Base-by-base conservation (phyloP, 371 early-diverging fungal genomes). In the Blakeslea trispora region DNA sequence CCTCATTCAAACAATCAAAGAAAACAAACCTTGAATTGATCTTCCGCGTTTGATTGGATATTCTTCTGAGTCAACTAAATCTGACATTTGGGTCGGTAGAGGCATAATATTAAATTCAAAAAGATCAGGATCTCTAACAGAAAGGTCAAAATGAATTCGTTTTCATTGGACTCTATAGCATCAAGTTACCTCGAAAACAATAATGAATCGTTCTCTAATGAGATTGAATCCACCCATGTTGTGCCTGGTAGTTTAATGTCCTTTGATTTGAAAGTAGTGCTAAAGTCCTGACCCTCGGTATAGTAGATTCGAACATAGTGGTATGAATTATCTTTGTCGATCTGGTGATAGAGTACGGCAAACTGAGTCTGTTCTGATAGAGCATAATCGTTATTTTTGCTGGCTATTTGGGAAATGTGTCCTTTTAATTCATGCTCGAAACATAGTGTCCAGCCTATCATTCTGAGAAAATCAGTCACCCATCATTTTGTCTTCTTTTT, bases 171-270 rank as follows among this genome's bases (percentile, higher is more conserved):
- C n/a, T n/a, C n/a, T n/a, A n/a, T n/a, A n/a, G n/a, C n/a, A n/a
- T n/a, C n/a, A n/a, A n/a, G n/a, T 57, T 74, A 72, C 77, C 77
- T 61, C 14, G 75, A 61, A 57, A 71, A 72, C 6, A 78, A 23
- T 8, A 78, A 51, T 1, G 63, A 58, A 24, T 68, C 50, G 0
- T 64, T 37, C 51, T 78, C 71, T 11, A 78, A 42, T 8, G 68
- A 64, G 19, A 78, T 67, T 10, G 66, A 17, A 15, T 68, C 40
- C 18, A 74, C 63, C 72, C 72, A 74, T 0, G 68, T 74, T 11
- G 68, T 59, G 0, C 78, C 78, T 28, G 73, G 78, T 45, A 78
- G 53, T 17, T 55, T 17, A 8, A 72, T 45, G 58, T 78, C 75
- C 47, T 71, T 77, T 54, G 69, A 74, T 41, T 68, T 55, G 41